A percentile compares a stretch with the other conserved stretches of the same genome.
These are phyloP conservation scores for Septoria linicola DNA, from an alignment of 2,329 filamentous ascomycete species.

Conservation along the genomic window DNA sequence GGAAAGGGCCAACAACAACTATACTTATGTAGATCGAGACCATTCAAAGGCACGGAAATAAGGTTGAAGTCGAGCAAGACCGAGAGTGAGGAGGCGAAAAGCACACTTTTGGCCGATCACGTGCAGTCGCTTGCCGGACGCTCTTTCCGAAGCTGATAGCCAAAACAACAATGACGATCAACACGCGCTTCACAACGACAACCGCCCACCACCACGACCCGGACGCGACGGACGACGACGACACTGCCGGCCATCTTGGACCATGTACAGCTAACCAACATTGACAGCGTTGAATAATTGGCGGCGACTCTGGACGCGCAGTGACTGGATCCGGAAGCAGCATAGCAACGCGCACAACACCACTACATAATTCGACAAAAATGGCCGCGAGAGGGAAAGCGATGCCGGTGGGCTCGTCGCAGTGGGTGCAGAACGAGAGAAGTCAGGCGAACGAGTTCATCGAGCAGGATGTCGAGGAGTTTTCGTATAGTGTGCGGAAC, in stretches of 20 bases:
- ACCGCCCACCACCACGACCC: slow-evolving; percentile 11
- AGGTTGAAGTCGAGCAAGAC: neutral
- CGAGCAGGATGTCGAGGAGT: slow-evolving; percentile 84
- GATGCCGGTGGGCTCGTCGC: slow-evolving; percentile 34
- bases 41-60: slow-evolving; percentile 1
- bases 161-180: slow-evolving; percentile 10
- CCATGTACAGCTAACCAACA: slow-evolving; percentile 25
- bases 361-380: slow-evolving; percentile 23
- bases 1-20: neutral
- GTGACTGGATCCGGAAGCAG: slow-evolving; percentile 15
- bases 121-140: neutral
- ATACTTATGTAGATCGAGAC: neutral
- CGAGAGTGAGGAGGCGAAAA: neutral
- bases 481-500: slow-evolving; percentile 85
- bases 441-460: slow-evolving; percentile 73
- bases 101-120: neutral
- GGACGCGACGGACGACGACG: slow-evolving; percentile 11
- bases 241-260: slow-evolving; percentile 18
- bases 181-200: slow-evolving; percentile 12
- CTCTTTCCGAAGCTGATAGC: neutral
- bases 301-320: slow-evolving; percentile 12
- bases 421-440: slow-evolving; percentile 85
- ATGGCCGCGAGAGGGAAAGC: slow-evolving; percentile 32
- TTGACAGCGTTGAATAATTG: slow-evolving; percentile 12
- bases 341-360: slow-evolving; percentile 22